A percentile compares a stretch with the other conserved stretches of the same genome.
Conservation (phyloP, 768 basidiomycete species). For the Cantharellus anzutake region DNA sequence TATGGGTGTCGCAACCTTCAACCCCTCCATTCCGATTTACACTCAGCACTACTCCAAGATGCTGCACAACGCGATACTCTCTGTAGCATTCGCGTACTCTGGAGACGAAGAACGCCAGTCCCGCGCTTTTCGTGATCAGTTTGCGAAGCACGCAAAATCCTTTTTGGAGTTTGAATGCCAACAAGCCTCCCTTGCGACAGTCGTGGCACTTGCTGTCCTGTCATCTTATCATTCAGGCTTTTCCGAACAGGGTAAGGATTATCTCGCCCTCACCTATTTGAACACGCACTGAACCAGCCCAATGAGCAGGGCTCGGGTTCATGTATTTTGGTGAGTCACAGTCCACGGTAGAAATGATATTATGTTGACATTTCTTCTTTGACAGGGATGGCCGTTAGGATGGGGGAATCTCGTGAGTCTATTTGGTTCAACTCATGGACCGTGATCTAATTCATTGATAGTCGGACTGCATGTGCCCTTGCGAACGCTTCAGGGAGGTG, state of each 20-base stretch:
- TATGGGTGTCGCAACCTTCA: neutral
- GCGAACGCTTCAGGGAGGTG: slow-evolving; percentile 28
- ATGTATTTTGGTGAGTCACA: slow-evolving; percentile 21
- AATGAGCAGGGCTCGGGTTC: slow-evolving; percentile 18
- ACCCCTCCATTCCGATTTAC: neutral
- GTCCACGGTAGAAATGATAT: neutral
- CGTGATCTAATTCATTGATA: slow-evolving; percentile 14
- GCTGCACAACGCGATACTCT: slow-evolving; percentile 48
- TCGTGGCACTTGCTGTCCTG: slow-evolving; percentile 23
- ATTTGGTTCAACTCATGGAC: slow-evolving; percentile 42
- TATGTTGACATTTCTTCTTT: neutral
- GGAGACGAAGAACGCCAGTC: slow-evolving; percentile 20
- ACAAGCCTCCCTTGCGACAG: slow-evolving; percentile 23
- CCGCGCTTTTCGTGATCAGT: slow-evolving; percentile 15
- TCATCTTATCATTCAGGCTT: slow-evolving; percentile 22
- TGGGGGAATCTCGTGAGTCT: slow-evolving; percentile 38
- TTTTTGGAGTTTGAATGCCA: slow-evolving; percentile 23
- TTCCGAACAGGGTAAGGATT: slow-evolving; percentile 20
- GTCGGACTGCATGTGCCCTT: neutral
- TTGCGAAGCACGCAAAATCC: slow-evolving; percentile 22
- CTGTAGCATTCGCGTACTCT: slow-evolving; percentile 22
- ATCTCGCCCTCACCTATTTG: neutral
- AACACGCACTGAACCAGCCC: neutral
- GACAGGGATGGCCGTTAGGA: slow-evolving; percentile 36
- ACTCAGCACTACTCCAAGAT: slow-evolving; percentile 43